Evolutionary conservation across 139 green algal species (phyloP).

Genomic region (Chlorella sp.): DNA sequence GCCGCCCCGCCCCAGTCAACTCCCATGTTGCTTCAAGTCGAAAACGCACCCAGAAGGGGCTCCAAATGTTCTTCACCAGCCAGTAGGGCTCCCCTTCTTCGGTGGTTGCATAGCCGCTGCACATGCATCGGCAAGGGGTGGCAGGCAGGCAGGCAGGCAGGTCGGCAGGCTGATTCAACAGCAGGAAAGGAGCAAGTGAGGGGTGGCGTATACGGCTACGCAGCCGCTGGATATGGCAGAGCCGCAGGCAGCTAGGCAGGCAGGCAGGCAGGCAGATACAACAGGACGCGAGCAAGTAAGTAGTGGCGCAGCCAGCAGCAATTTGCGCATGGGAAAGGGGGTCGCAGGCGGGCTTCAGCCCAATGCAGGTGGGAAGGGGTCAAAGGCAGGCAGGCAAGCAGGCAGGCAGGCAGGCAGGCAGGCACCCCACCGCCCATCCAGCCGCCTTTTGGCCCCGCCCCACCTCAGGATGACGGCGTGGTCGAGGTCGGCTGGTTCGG

Average conservation of each 20-base stretch:
- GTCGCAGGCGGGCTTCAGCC: no score
- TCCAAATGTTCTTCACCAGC: slow-evolving; percentile 71
- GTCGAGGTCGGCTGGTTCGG: slow-evolving; percentile 48
- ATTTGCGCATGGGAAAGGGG: no score
- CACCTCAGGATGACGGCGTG: slow-evolving; percentile 66
- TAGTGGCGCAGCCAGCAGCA: background rate
- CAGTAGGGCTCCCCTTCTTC: slow-evolving; percentile 56
- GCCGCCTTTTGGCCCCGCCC: background rate
- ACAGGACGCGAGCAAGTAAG: background rate
- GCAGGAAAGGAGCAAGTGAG: background rate
- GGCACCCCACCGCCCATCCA: background rate
- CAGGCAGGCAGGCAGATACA: background rate
- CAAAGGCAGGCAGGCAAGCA: background rate
- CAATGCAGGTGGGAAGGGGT: background rate
- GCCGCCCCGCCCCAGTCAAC: no score
- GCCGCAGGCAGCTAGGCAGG: background rate
- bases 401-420: background rate
- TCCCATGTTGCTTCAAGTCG: background rate
- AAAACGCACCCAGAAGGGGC: slow-evolving; percentile 27
- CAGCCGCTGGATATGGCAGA: background rate
- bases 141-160: background rate
- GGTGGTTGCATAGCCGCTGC: slow-evolving; percentile 48
- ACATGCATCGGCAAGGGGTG: background rate
- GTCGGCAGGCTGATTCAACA: no score
- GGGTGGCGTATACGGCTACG: no score